Evolutionary conservation across 352 stramenopile species (phyloP), one percentile per base, ranked within the genome.

Genomic region (Globisporangium spinosum): DNA sequence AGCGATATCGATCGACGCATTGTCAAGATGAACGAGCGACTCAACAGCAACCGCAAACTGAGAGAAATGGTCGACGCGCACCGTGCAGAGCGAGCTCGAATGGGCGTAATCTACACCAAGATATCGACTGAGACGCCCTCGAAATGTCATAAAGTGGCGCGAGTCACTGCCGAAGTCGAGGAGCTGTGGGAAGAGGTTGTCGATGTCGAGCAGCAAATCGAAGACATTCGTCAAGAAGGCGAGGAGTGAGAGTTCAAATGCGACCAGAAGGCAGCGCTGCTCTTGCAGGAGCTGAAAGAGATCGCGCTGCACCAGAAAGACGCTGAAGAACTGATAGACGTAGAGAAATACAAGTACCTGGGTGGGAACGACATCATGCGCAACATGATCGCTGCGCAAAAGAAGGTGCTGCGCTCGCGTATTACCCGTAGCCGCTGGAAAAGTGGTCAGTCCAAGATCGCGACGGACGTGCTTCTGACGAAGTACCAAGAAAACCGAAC

Each of bases 401-500:
- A 91, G 58, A 89, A 76, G 20, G 71, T 77, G 10, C 61, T 85
- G 10, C 75, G 82, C 40, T 88, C 80, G 20, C 82, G 75, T 17
- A 73, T 77, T 35, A 90, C 79, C 51, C 78, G 80, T 3, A 85
- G 76, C 9, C 83, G 87, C 17, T 91, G 84, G 81, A 94, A 92
- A 56, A 86, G 69, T 4, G 79, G 84, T 2, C 85, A 92, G 29
- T 58, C 80, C 15, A 91, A 93, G 56, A 77, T 90, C 54, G 73
- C 78, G 2, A 87, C 82, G 1, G 84, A 94, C 29, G 65, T 74
- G 8, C 71, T 87, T 67, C 66, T 94, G 23, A 90, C 82, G 15
- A 91, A 89, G 60, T 92, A 92, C 62, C 83, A 93, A 56, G 84
- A 93, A 54, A 94, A 93, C 43, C 83, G 85, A 29, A 88, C 77